Percentiles rank a stretch among this genome's conserved stretches.
phyloP scores from a whole-genome alignment of 2,329 filamentous ascomycete species.

The Sarocladiaceae sp. region DNA sequence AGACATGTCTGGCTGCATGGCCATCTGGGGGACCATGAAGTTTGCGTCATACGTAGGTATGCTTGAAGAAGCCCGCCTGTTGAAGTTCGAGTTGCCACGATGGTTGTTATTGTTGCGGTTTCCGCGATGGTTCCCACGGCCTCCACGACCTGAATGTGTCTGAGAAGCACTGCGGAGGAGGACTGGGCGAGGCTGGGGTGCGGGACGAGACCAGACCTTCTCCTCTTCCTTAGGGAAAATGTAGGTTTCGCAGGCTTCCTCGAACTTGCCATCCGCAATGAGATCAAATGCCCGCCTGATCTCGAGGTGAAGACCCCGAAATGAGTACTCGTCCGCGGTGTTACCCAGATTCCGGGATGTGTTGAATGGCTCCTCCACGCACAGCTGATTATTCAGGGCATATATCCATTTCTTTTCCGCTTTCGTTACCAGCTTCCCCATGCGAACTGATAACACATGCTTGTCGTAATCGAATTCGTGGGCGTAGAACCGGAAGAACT shows the following conservation, averaged over 20 bases:
- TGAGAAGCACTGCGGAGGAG: constrained; percentile 56
- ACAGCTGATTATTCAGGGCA: constrained; percentile 73
- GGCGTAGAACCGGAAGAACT: constrained; percentile 92
- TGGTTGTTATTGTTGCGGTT: constrained; percentile 39
- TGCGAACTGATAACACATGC: constrained; percentile 74
- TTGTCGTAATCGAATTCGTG: constrained; percentile 89
- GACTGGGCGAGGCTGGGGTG: constrained; percentile 43
- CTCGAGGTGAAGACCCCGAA: constrained; percentile 84
- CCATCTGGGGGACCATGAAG: constrained; percentile 38
- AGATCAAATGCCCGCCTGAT: constrained; percentile 81
- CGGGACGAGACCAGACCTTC: constrained; percentile 51
- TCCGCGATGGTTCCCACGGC: constrained; percentile 43
- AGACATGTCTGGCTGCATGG: constrained; percentile 39
- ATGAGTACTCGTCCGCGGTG: constrained; percentile 91
- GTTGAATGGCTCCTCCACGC: constrained; percentile 97
- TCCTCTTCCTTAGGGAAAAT: constrained; percentile 81
- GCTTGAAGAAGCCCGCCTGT: constrained; percentile 46
- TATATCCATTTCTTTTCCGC: constrained; percentile 84
- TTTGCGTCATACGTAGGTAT: constrained; percentile 43
- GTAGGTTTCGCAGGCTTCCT: constrained; percentile 81
- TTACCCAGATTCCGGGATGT: constrained; percentile 84
- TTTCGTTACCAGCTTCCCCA: constrained; percentile 72
- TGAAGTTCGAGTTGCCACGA: constrained; percentile 34
- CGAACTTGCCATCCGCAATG: constrained; percentile 70
- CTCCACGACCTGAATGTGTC: constrained; percentile 43